Base-by-base conservation (phyloP, 139 green algal species). In the Chlorella sp. region DNA sequence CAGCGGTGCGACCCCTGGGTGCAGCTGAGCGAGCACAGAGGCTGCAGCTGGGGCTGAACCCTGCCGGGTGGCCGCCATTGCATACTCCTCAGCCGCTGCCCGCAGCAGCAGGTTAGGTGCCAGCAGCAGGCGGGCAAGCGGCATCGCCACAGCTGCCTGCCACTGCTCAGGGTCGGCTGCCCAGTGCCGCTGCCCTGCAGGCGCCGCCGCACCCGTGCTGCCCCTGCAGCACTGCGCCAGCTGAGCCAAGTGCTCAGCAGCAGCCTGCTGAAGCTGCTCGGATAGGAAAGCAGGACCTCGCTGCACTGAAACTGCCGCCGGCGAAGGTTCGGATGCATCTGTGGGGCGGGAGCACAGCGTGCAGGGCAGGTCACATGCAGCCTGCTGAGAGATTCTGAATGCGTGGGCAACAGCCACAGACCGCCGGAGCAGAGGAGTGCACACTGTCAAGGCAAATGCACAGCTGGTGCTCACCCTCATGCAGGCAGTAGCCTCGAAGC, bases 231-330 rank as follows among this genome's bases (percentile, higher is more conserved):
- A 23, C 28, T 67, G 47, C 16, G 47, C 20, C 74, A 80, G 74
- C 74, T 32, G 7, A 11, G 47, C 30, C n/a, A 75, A n/a, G 32
- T 63, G 78, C 63, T 75, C 63, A 1, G 63, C 78, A 6, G 39
- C 78, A 9, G 78, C 25, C 25, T 57, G 57, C 63, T 84, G 78
- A 36, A 84, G 78, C 57, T 64, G 57, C 63, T 84, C 78, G 3
- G 62, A 32, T 26, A 84, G 63, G 26, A 65, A 84, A 6, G 78
- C 78, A 4, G 78, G 78, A 64, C 63, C 39, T 0, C 36, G 57
- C 28, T 26, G 13, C 38, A 71, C 41, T 30, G 63, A 1, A 1
- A 84, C 65, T 0, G 78, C 63, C 7, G 38, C 28, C 5, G 78
- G 63, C 34, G 63, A 75, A 2, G 63, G 63, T 1, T 25, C 63